Evolutionary conservation across 2,329 filamentous ascomycete genomes (phyloP).

Genomic region (Purpureocillium lavendulum): DNA sequence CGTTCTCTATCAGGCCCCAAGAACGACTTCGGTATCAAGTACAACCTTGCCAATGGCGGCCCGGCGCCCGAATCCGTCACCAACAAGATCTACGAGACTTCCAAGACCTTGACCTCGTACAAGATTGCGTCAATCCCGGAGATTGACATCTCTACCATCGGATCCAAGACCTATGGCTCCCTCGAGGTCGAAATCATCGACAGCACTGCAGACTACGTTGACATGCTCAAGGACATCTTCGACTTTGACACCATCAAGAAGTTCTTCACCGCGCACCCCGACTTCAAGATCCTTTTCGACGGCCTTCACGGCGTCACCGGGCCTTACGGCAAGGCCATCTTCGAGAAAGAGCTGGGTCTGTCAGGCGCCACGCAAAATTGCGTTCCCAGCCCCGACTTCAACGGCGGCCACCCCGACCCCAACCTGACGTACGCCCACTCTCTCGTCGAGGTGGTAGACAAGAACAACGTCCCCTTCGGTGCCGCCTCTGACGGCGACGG

Average conservation of each 20-base stretch:
- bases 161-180: conserved; percentile 72
- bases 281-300: conserved; percentile 97
- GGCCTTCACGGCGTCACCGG: conserved; percentile 91
- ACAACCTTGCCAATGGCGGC: conserved; percentile 94
- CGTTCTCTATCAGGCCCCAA: conserved; percentile 63
- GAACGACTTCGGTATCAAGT: conserved; percentile 99
- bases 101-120: conserved; percentile 85
- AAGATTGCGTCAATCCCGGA: conserved; percentile 84
- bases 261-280: conserved; percentile 77
- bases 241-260: conserved; percentile 94
- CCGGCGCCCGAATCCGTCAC: conserved; percentile 94
- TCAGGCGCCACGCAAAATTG: conserved; percentile 80
- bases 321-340: conserved; percentile 90
- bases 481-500: conserved; percentile 95
- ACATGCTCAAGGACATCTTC: conserved; percentile 97
- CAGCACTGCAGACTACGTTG: conserved; percentile 83
- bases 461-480: conserved; percentile 86
- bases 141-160: conserved; percentile 75
- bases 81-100: conserved; percentile 93
- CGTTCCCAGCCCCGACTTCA: conserved; percentile 86
- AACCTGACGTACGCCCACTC: conserved; percentile 97
- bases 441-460: conserved; percentile 87
- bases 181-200: conserved; percentile 95
- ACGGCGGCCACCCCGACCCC: conserved; percentile 93
- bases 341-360: conserved; percentile 85